Percentiles rank a stretch among this genome's conserved stretches.
phyloP scores from a whole-genome alignment of 768 basidiomycete genomes.

The Coprinopsis sp. region DNA sequence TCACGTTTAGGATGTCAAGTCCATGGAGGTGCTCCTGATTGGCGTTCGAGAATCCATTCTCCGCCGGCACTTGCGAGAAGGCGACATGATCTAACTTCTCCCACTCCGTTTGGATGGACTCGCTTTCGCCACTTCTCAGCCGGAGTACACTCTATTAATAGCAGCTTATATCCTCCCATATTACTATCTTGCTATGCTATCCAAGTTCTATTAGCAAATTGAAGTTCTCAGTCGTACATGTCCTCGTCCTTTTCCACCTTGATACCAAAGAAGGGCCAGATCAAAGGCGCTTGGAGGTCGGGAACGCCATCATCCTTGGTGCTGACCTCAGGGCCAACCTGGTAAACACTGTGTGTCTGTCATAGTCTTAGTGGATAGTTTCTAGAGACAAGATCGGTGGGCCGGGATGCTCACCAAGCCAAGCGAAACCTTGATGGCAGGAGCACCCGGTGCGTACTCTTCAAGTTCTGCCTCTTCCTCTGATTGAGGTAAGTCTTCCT shows the following conservation, averaged over 20 bases:
- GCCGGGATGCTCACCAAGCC: constrained; percentile 49
- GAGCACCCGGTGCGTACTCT: constrained; percentile 40
- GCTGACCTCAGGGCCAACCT: constrained; percentile 41
- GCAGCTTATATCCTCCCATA: background rate
- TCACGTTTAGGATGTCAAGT: constrained; percentile 32
- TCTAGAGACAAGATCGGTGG: constrained; percentile 12
- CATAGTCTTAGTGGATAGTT: too few species aligned
- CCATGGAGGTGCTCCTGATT: constrained; percentile 35
- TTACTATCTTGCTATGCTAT: too few species aligned
- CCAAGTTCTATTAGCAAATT: too few species aligned
- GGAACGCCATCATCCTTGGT: constrained; percentile 38
- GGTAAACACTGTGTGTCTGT: constrained; percentile 42
- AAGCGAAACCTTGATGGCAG: constrained; percentile 60
- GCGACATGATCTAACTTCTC: constrained; percentile 21
- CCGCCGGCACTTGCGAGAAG: constrained; percentile 34
- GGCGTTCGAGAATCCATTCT: constrained; percentile 41
- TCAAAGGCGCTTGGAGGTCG: constrained; percentile 42
- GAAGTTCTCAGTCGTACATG: constrained; percentile 15
- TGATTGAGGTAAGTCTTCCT: background rate
- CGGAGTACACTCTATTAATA: background rate
- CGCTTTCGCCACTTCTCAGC: background rate
- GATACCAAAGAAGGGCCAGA: constrained; percentile 46
- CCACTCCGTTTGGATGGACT: too few species aligned
- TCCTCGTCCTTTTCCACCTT: constrained; percentile 34
- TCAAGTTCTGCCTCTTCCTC: constrained; percentile 30